A percentile compares a stretch with the other conserved stretches of the same genome.
Evolutionary conservation across 805 yeast genomes (phyloP).

Genomic region (Candida yuanshanica): DNA sequence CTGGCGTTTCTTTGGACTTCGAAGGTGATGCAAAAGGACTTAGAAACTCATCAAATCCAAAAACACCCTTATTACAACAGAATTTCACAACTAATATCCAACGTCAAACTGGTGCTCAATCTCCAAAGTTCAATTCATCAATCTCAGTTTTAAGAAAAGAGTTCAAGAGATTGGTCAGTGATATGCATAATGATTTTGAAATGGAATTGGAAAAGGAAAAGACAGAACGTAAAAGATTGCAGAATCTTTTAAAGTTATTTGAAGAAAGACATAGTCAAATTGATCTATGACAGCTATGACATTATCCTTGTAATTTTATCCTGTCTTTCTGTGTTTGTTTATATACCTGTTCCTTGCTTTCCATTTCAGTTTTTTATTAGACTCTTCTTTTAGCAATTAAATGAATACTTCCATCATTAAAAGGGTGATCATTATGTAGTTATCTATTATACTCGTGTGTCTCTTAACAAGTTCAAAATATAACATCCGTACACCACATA

Average conservation of each 20-base stretch:
- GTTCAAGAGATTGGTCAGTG: slow-evolving; percentile 58
- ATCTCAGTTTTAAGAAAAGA: slow-evolving; percentile 60
- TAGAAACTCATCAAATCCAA: slow-evolving; percentile 9
- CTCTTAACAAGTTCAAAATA: background rate
- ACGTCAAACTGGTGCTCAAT: slow-evolving; percentile 12
- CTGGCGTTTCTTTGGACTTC: slow-evolving; percentile 18
- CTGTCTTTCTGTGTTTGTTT: background rate
- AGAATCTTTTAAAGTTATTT: slow-evolving; percentile 32
- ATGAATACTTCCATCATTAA: no score
- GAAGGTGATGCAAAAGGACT: slow-evolving; percentile 3
- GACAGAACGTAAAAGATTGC: slow-evolving; percentile 41
- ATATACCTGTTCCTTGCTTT: background rate
- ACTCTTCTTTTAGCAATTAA: no score
- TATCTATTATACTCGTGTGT: background rate
- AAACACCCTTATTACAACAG: slow-evolving; percentile 20
- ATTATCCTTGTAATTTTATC: background rate
- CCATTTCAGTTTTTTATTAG: background rate
- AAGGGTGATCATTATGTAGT: no score
- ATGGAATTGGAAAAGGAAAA: slow-evolving; percentile 52
- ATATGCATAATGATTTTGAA: slow-evolving; percentile 58
- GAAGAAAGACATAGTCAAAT: slow-evolving; percentile 16
- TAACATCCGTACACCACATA: background rate
- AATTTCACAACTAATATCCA: slow-evolving; percentile 10
- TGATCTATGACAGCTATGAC: slow-evolving; percentile 4
- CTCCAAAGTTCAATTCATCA: slow-evolving; percentile 29